phyloP scores from a whole-genome alignment of 768 basidiomycete species.

The Boletus vermiculosoides region DNA sequence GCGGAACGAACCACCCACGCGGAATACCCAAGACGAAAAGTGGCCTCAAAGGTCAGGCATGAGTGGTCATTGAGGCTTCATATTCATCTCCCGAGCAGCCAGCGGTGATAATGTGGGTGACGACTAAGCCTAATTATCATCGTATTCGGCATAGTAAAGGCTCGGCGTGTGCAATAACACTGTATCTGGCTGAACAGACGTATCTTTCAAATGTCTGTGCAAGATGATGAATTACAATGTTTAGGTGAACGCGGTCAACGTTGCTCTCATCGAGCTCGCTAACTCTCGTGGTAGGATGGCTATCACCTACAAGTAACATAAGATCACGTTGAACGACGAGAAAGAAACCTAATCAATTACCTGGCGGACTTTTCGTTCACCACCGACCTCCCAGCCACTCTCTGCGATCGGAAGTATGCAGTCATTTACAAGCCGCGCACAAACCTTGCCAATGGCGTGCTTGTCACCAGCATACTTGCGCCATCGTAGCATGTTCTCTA shows the following conservation, averaged over 20 bases:
- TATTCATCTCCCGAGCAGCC: slow-evolving; percentile 41
- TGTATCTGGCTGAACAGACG: slow-evolving; percentile 2
- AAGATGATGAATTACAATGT: slow-evolving; percentile 11
- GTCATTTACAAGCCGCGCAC: slow-evolving; percentile 54
- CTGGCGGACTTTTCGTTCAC: slow-evolving; percentile 59
- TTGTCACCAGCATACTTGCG: slow-evolving; percentile 65
- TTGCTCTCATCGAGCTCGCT: slow-evolving; percentile 19
- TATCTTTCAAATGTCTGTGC: neutral
- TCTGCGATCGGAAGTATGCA: slow-evolving; percentile 66
- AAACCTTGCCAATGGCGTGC: slow-evolving; percentile 54
- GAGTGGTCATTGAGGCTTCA: slow-evolving; percentile 60
- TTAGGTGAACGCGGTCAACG: slow-evolving; percentile 11
- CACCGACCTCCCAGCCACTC: slow-evolving; percentile 86
- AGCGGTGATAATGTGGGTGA: slow-evolving; percentile 40
- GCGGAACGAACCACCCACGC: slow-evolving; percentile 63
- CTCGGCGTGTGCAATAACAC: slow-evolving; percentile 21
- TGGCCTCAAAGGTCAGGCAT: slow-evolving; percentile 16
- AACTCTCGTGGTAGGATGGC: slow-evolving; percentile 27
- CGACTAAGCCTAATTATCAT: slow-evolving; percentile 36
- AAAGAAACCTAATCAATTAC: slow-evolving; percentile 38
- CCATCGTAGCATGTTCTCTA: slow-evolving; percentile 75
- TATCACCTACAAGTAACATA: slow-evolving; percentile 20
- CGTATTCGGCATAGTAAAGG: slow-evolving; percentile 21
- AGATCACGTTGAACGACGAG: slow-evolving; percentile 4
- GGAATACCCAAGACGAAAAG: neutral